phyloP scores from a whole-genome alignment of 73 alveolate genomes.

The Uronychia setigera region DNA sequence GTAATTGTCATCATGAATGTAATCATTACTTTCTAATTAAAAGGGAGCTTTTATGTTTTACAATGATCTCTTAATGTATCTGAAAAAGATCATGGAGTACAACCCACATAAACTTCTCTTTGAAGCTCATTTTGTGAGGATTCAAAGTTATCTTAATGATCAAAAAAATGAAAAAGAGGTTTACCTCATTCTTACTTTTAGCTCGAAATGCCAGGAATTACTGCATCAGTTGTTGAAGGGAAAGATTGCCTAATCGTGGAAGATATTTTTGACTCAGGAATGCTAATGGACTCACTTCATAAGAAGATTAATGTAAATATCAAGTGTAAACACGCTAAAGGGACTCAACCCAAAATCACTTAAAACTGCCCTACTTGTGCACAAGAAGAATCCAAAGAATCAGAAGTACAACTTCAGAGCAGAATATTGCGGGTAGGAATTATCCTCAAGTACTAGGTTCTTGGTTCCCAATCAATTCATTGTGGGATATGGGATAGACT shows the following conservation, averaged over 20 bases:
- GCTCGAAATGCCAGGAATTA: slow-evolving; percentile 33
- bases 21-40: not conserved
- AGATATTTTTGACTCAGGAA: slow-evolving; percentile 66
- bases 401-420: slow-evolving; percentile 37
- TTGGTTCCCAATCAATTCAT: slow-evolving; percentile 56
- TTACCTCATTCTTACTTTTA: not conserved
- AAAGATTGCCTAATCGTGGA: slow-evolving; percentile 54
- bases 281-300: slow-evolving; percentile 29
- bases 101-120: slow-evolving; percentile 19
- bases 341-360: slow-evolving; percentile 36
- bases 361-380: slow-evolving; percentile 49
- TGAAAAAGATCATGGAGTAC: slow-evolving; percentile 43
- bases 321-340: not conserved
- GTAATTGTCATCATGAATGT: slow-evolving; percentile 60
- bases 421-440: slow-evolving; percentile 30
- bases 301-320: not conserved
- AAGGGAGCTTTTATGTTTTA: slow-evolving; percentile 56
- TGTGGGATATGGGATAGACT: slow-evolving; percentile 72
- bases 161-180: slow-evolving; percentile 5
- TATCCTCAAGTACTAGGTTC: slow-evolving; percentile 4
- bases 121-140: slow-evolving; percentile 35
- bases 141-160: slow-evolving; percentile 43
- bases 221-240: slow-evolving; percentile 29
- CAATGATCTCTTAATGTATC: slow-evolving; percentile 28
- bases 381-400: slow-evolving; percentile 62